A percentile compares a stretch with the other conserved stretches of the same genome.
Evolutionary conservation across 148 eudicot genomes (phyloP).

Genomic region (Fagopyrum tataricum): DNA sequence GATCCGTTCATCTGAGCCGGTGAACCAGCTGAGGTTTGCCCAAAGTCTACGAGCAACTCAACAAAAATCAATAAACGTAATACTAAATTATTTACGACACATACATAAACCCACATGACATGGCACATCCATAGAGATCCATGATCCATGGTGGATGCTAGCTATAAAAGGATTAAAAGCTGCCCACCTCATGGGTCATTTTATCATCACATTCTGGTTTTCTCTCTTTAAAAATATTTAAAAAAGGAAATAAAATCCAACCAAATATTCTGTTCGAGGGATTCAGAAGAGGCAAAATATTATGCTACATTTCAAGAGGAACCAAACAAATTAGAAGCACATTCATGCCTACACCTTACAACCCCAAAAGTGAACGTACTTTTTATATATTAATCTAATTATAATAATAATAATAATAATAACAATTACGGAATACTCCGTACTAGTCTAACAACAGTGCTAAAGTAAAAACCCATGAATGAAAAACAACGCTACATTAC

Average conservation of each 20-base stretch:
- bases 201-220: neutral
- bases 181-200: neutral
- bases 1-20: too few species aligned
- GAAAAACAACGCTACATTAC: neutral
- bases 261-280: neutral
- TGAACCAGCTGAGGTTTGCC: too few species aligned
- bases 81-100: neutral
- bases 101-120: neutral
- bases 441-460: neutral
- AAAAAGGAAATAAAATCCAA: too few species aligned
- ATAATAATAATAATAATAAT: neutral
- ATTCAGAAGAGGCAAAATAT: neutral
- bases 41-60: too few species aligned
- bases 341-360: neutral
- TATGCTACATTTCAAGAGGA: neutral
- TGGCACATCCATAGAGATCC: too few species aligned
- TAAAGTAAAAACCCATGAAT: neutral
- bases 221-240: too few species aligned
- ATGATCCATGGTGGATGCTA: neutral
- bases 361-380: neutral
- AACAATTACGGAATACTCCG: neutral
- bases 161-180: neutral
- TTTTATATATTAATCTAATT: too few species aligned
- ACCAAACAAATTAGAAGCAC: constrained; percentile 10
- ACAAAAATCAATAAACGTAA: too few species aligned